Conservation (phyloP, 2,329 filamentous ascomycete genomes). For the Plectosphaerella sp. region DNA sequence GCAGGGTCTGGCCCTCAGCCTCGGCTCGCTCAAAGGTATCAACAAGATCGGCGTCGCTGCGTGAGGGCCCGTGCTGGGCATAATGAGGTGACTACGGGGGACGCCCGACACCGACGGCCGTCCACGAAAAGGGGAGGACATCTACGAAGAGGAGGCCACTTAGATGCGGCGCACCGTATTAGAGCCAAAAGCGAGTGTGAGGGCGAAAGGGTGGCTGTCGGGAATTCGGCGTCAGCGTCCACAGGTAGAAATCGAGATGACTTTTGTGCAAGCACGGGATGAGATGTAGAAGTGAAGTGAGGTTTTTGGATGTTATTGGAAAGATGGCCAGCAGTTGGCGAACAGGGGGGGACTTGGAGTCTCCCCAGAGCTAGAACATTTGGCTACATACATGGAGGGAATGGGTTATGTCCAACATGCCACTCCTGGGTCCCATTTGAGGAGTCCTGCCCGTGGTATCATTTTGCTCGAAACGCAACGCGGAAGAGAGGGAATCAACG, state of each 20-base stretch:
- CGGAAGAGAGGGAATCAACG: neutral
- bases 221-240: slow-evolving; percentile 3
- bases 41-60: slow-evolving; percentile 66
- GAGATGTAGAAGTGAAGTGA: too few species aligned
- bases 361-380: too few species aligned
- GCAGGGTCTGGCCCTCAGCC: slow-evolving; percentile 87
- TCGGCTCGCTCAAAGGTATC: slow-evolving; percentile 90
- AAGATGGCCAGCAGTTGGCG: too few species aligned
- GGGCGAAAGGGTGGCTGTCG: neutral
- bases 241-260: slow-evolving; percentile 4
- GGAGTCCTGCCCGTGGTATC: neutral
- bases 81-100: too few species aligned
- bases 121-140: neutral
- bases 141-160: neutral
- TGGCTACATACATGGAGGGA: too few species aligned
- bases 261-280: neutral
- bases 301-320: too few species aligned
- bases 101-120: too few species aligned
- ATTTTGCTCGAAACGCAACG: neutral
- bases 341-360: too few species aligned
- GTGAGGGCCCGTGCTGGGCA: slow-evolving; percentile 9
- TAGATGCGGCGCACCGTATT: neutral
- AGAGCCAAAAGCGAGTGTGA: neutral
- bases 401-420: neutral
- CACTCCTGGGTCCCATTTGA: neutral